Conservation (phyloP, 2,329 filamentous ascomycete species). For the Penicillium sp. region DNA sequence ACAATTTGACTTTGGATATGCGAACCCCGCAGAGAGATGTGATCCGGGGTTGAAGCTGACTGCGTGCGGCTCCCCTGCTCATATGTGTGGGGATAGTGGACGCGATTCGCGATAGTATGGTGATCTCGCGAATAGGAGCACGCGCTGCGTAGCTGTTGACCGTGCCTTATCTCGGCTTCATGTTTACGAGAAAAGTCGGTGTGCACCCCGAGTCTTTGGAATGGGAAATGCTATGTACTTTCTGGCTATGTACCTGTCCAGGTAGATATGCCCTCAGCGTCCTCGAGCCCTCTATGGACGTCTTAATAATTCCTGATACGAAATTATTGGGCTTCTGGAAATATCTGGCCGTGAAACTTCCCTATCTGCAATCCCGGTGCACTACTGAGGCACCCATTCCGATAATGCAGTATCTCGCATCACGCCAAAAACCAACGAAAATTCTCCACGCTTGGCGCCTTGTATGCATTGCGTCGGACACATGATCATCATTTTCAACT, state of each 20-base stretch:
- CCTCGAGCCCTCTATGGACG: neutral
- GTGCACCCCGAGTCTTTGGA: neutral
- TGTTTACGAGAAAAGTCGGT: neutral
- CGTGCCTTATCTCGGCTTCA: neutral
- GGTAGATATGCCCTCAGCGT: neutral
- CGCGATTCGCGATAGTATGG: neutral
- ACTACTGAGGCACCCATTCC: neutral
- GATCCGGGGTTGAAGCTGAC: slow-evolving; percentile 10
- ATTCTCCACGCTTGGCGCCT: neutral
- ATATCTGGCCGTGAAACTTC: neutral
- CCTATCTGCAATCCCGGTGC: neutral
- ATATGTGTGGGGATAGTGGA: slow-evolving; percentile 9
- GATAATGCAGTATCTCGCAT: slow-evolving; percentile 19
- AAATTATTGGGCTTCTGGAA: neutral
- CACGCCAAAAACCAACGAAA: slow-evolving; percentile 8
- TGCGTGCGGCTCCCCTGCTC: slow-evolving; percentile 11
- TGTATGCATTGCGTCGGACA: slow-evolving; percentile 15
- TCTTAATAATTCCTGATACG: neutral
- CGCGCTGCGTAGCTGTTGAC: neutral
- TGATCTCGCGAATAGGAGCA: slow-evolving; percentile 2
- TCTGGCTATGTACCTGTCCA: neutral
- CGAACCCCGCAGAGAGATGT: slow-evolving; percentile 2
- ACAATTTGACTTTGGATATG: slow-evolving; percentile 1
- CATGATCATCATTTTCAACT: slow-evolving; percentile 18
- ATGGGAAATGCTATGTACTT: neutral